Percentiles rank a stretch among this genome's conserved stretches.
These are phyloP conservation scores for Ceratocystis cubensis DNA, from an alignment of 2,329 filamentous ascomycete genomes.

Conservation along the genomic window DNA sequence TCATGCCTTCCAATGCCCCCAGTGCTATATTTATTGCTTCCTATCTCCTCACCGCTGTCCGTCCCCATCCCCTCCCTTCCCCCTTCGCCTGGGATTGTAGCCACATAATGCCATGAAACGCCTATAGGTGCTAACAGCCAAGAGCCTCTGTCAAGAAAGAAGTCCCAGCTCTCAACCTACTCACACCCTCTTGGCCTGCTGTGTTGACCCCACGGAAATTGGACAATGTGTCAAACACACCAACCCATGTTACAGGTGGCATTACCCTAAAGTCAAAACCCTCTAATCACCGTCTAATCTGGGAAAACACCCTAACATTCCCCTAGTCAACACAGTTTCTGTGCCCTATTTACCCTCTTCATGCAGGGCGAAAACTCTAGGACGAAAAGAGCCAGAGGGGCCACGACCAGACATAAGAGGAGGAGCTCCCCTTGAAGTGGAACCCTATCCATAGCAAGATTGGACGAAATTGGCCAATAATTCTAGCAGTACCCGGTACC, in stretches of 20 bases:
- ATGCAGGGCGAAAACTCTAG: background rate
- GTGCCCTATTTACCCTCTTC: background rate
- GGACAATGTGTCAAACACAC: constrained; percentile 6
- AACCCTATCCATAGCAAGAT: background rate
- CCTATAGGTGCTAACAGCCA: background rate
- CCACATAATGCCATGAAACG: constrained; percentile 3
- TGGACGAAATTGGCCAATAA: background rate
- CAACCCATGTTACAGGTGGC: constrained; percentile 5
- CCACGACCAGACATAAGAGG: background rate
- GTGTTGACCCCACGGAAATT: constrained; percentile 1
- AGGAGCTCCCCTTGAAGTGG: background rate
- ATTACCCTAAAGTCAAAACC: constrained; percentile 1
- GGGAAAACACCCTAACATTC: background rate
- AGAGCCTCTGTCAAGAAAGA: background rate
- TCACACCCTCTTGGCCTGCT: background rate
- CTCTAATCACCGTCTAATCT: background rate
- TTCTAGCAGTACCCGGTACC: background rate
- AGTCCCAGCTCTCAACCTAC: too few relatives aligned
- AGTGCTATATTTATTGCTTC: background rate
- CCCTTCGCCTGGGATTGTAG: background rate
- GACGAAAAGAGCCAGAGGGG: background rate
- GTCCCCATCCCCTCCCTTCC: background rate
- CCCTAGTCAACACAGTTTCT: background rate
- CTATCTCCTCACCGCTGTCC: background rate
- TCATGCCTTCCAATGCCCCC: background rate